Percentiles rank a stretch among this genome's conserved stretches.
phyloP scores from a whole-genome alignment of 1,284 basidiomycete species.

The Ganoderma resinaceum region DNA sequence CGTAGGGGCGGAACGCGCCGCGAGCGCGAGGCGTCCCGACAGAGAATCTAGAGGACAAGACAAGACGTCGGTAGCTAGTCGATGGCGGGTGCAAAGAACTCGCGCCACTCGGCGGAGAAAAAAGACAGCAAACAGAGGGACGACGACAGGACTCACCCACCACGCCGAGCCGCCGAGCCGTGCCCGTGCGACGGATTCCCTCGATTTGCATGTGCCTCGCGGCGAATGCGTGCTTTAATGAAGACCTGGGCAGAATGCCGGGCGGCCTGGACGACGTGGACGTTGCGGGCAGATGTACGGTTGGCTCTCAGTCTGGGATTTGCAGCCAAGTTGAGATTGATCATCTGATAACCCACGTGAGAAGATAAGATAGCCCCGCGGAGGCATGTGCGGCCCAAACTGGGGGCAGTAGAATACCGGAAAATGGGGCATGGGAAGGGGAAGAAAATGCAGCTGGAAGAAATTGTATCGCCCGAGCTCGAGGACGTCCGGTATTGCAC shows the following conservation, averaged over 20 bases:
- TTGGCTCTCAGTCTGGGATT: background rate
- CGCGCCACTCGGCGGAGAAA: background rate
- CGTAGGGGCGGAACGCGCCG: background rate
- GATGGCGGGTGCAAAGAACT: background rate
- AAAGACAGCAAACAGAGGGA: background rate
- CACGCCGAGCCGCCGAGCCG: background rate
- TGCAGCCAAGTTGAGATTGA: slow-evolving; percentile 13
- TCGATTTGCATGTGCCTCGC: slow-evolving; percentile 17
- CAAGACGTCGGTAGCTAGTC: background rate
- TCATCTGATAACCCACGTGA: slow-evolving; percentile 30
- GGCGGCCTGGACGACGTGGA: background rate
- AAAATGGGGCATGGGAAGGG: slow-evolving; percentile 5
- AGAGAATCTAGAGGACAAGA: background rate
- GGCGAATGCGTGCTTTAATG: slow-evolving; percentile 15
- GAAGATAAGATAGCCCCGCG: slow-evolving; percentile 24
- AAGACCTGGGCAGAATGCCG: slow-evolving; percentile 3
- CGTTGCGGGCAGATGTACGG: background rate
- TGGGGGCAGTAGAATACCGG: slow-evolving; percentile 27
- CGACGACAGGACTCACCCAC: background rate
- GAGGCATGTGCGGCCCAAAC: slow-evolving; percentile 14
- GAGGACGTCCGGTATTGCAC: slow-evolving; percentile 20
- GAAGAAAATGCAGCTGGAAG: background rate
- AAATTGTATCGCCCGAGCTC: slow-evolving; percentile 20
- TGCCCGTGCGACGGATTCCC: background rate
- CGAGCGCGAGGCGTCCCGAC: background rate